Conservation (phyloP, 2,329 filamentous ascomycete genomes). For the Beauveria caledonica region DNA sequence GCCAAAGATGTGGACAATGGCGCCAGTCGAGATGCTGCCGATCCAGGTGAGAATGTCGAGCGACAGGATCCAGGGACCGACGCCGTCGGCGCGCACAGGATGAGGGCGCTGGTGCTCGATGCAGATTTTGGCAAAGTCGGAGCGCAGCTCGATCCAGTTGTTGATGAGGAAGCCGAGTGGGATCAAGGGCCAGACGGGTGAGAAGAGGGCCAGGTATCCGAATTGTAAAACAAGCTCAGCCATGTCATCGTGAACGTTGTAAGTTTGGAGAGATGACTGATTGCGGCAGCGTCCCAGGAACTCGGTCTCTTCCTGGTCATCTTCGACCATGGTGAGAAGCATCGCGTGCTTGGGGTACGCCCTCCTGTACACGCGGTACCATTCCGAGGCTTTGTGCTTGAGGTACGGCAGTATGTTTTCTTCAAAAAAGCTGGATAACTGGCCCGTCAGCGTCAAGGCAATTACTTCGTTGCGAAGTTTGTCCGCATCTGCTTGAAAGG, state of each 20-base stretch:
- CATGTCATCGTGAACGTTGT: constrained; percentile 66
- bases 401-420: constrained; percentile 63
- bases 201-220: constrained; percentile 66
- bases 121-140: constrained; percentile 70
- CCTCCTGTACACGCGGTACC: constrained; percentile 34
- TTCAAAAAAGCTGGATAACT: constrained; percentile 62
- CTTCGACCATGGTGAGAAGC: constrained; percentile 40
- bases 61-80: constrained; percentile 64
- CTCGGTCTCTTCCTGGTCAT: constrained; percentile 53
- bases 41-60: constrained; percentile 63
- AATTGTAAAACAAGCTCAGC: constrained; percentile 68
- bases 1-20: constrained; percentile 67
- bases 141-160: constrained; percentile 69
- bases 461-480: constrained; percentile 65
- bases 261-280: constrained; percentile 58
- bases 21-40: constrained; percentile 63
- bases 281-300: constrained; percentile 58
- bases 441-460: constrained; percentile 65
- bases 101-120: constrained; percentile 63
- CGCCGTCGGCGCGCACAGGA: constrained; percentile 61
- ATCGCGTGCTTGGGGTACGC: constrained; percentile 30
- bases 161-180: constrained; percentile 66
- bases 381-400: constrained; percentile 48
- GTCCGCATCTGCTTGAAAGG: constrained; percentile 57
- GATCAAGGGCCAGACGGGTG: constrained; percentile 67